phyloP scores from a whole-genome alignment of 2,329 filamentous ascomycete species.

The Sporothrix dimorphospora region DNA sequence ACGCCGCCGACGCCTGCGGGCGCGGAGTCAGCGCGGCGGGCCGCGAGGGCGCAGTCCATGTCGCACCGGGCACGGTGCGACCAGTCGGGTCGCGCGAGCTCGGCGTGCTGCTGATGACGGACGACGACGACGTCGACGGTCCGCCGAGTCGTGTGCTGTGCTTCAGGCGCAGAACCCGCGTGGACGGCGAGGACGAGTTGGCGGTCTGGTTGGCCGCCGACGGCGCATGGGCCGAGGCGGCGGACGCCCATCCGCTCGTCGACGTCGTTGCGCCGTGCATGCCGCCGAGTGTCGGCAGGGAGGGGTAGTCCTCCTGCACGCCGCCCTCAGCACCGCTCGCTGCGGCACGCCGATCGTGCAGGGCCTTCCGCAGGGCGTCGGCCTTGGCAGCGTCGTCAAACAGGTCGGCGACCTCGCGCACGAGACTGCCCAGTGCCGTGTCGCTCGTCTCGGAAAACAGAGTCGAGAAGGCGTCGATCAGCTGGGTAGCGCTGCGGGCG shows the following conservation, averaged over 20 bases:
- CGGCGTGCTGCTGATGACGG: constrained; percentile 22
- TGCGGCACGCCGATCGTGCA: constrained; percentile 83
- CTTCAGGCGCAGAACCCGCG: constrained; percentile 61
- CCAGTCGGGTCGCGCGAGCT: constrained; percentile 25
- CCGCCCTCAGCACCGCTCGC: constrained; percentile 40
- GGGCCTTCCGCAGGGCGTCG: constrained; percentile 75
- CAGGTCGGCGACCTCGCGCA: constrained; percentile 89
- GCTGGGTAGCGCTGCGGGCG: constrained; percentile 69
- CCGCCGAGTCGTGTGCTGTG: constrained; percentile 56
- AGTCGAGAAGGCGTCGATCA: constrained; percentile 86
- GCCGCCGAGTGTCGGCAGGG: constrained; percentile 74
- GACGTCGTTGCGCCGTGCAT: constrained; percentile 64
- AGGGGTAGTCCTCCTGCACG: constrained; percentile 94
- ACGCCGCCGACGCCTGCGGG: constrained; percentile 42
- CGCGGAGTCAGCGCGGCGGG: constrained; percentile 30
- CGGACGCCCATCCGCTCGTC: constrained; percentile 63
- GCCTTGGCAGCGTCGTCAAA: constrained; percentile 82
- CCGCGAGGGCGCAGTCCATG: constrained; percentile 36
- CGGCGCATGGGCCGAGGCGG: constrained; percentile 51
- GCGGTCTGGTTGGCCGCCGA: constrained; percentile 47
- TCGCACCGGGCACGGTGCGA: constrained; percentile 32
- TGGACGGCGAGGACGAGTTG: constrained; percentile 42
- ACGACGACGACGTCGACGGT: constrained; percentile 36
- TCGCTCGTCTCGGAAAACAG: constrained; percentile 79
- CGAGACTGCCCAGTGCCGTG: constrained; percentile 80